Evolutionary conservation across 257 asterid genomes (phyloP), one percentile per base, ranked within the genome.

Genomic region (Salvia rosmarinus): DNA sequence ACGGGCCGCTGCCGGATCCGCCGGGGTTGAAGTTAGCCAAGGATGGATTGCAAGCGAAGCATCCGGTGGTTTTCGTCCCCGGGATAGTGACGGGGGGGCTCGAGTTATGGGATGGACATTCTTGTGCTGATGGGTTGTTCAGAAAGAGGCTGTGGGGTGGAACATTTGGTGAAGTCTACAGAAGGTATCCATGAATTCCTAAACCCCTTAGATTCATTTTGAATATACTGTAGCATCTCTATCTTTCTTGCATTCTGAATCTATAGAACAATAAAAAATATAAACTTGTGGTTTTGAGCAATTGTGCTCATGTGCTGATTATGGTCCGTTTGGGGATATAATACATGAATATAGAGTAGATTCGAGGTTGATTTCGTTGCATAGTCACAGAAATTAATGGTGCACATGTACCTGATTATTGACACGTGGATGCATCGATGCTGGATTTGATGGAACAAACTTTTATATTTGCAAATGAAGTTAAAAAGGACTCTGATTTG

Each of bases 101-200:
- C 25, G 98, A 92, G 84, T 55, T 92, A 77, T 90, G 98, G 97
- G 92, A 90, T 72, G 96, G 98, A 14, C 96, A 88, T 74, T 74
- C 89, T 37, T 92, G 98, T 79, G 95, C 97, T 37, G 98, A 92
- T 74, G 98, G 95, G 3, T 73, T 92, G 85, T 92, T 92, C 63
- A 77, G 97, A 42, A 88, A 87, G 84, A 87, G 96, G 88, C 90
- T 90, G 4, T 90, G 98, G 98, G 97, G 97, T 46, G 97, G 97
- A 54, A 87, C 92, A 23, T 91, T 91, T 74, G 97, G 97, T 68
- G 97, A 91, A 55, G 64, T 89, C 52, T 91, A 89, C 78, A 89
- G 75, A 75, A 86, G 96, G 97, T 84, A 71, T 49, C 39, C 20
- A 71, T 60, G 16, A 5, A 54, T 62, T 70, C 39, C 16, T 70